Conservation (phyloP, 768 basidiomycete species). For the Boletus huronensis region DNA sequence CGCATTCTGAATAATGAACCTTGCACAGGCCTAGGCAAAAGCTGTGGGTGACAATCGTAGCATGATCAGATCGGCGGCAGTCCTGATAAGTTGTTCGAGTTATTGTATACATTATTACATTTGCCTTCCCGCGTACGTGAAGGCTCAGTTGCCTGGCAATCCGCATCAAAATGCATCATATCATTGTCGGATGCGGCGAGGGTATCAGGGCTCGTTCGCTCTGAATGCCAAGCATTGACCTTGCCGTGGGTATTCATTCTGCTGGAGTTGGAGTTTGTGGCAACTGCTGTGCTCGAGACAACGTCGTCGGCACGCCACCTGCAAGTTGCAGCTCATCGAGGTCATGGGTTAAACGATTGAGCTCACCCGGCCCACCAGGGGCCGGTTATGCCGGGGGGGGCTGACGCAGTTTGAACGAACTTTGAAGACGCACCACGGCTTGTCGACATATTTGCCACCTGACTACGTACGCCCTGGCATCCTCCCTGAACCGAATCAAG, state of each 20-base stretch:
- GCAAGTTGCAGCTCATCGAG: too few species aligned
- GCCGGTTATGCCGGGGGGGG: not conserved
- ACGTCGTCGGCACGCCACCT: not conserved
- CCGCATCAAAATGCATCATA: constrained; percentile 15
- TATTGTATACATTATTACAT: not conserved
- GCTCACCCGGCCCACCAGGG: not conserved
- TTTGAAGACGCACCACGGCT: not conserved
- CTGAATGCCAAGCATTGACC: constrained; percentile 1
- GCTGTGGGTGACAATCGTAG: constrained; percentile 16
- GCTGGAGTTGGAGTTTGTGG: not conserved
- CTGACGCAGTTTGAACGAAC: not conserved
- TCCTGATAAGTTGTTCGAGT: not conserved
- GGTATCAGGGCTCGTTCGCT: constrained; percentile 1
- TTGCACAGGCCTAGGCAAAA: constrained; percentile 1
- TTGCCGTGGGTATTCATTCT: not conserved
- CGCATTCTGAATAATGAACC: not conserved
- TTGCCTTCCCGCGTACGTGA: constrained; percentile 17
- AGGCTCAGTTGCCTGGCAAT: constrained; percentile 23
- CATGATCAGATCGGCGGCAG: constrained; percentile 11
- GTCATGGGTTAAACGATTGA: not conserved
- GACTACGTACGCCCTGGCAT: not conserved
- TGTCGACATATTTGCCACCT: constrained; percentile 11
- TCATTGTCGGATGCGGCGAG: constrained; percentile 1
- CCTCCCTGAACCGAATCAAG: not conserved
- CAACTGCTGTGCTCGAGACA: constrained; percentile 1